Conservation (phyloP, 169 alveolate species). For the Pseudocohnilembus persalinus region DNA sequence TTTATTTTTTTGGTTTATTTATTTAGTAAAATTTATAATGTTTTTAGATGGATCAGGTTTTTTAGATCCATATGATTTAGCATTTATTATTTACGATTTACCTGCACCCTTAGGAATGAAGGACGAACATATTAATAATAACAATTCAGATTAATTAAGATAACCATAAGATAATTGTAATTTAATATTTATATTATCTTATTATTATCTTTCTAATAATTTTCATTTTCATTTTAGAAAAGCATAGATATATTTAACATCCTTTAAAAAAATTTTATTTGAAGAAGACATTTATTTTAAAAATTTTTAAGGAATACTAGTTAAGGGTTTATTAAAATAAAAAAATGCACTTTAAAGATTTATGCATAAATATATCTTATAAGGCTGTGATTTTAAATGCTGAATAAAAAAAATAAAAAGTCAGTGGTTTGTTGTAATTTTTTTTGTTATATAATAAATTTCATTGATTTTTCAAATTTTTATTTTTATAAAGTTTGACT, state of each 20-base stretch:
- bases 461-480: too few species aligned
- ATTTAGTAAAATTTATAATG: not conserved
- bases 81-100: not conserved
- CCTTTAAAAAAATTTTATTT: not conserved
- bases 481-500: not conserved
- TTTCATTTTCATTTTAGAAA: not conserved
- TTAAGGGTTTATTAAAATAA: constrained; percentile 11
- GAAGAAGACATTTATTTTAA: not conserved
- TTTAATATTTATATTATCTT: not conserved
- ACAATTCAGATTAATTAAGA: not conserved
- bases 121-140: not conserved
- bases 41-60: constrained; percentile 2
- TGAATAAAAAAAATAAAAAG: not conserved
- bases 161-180: not conserved
- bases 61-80: not conserved
- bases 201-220: not conserved
- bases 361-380: constrained; percentile 9
- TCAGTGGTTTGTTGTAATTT: not conserved
- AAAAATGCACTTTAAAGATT: constrained; percentile 8
- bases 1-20: too few species aligned
- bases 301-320: not conserved
- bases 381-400: constrained; percentile 9
- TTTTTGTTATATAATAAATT: too few species aligned
- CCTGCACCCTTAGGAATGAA: constrained; percentile 6
- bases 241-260: not conserved